These are phyloP conservation scores for Aspergillus incahuasiensis DNA, from an alignment of 495 filamentous ascomycete species.

Conservation along the genomic window DNA sequence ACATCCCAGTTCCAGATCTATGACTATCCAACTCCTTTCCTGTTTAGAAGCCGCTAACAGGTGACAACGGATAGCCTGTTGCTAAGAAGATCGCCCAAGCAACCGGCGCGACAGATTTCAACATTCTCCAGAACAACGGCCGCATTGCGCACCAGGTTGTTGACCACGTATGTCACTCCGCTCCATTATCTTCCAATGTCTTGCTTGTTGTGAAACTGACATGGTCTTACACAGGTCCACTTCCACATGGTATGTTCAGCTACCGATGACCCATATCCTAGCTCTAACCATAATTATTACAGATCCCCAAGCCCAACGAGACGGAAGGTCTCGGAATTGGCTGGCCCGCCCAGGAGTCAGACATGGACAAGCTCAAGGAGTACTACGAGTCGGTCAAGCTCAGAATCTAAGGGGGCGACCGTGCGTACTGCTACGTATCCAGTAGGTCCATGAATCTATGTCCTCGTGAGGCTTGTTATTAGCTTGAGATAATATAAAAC, in stretches of 20 bases:
- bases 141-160: slow-evolving; percentile 90
- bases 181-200: neutral
- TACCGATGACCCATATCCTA: slow-evolving; percentile 3
- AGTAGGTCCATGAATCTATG: neutral
- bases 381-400: slow-evolving; percentile 77
- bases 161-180: slow-evolving; percentile 63
- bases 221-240: slow-evolving; percentile 57
- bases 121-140: slow-evolving; percentile 97
- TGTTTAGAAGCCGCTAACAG: neutral
- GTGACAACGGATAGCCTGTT: slow-evolving; percentile 54
- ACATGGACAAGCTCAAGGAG: slow-evolving; percentile 81
- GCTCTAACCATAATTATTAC: slow-evolving; percentile 3
- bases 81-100: slow-evolving; percentile 82
- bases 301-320: slow-evolving; percentile 95
- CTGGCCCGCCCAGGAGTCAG: slow-evolving; percentile 72
- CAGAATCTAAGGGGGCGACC: slow-evolving; percentile 60
- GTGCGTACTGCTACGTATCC: neutral
- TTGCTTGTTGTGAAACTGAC: neutral
- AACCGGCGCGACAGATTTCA: slow-evolving; percentile 74
- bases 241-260: slow-evolving; percentile 75
- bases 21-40: neutral
- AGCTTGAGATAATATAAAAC: neutral
- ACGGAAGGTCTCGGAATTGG: slow-evolving; percentile 71
- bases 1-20: neutral
- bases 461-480: neutral